phyloP scores from a whole-genome alignment of 2,329 filamentous ascomycete species.

The Decorospora gaudefroyi region DNA sequence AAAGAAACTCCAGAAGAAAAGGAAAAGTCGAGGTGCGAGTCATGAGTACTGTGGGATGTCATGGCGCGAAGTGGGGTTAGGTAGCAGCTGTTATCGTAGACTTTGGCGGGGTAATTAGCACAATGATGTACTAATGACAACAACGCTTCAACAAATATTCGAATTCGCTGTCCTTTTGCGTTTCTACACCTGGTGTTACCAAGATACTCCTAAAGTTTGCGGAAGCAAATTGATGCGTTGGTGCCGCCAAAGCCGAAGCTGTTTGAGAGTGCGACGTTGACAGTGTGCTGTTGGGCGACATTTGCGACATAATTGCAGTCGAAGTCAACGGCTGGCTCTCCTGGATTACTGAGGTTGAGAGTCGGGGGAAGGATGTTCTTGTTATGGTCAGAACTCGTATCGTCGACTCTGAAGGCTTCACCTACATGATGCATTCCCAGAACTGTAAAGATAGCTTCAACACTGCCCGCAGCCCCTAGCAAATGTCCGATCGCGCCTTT shows the following conservation, averaged over 20 bases:
- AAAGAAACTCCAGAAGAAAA: not conserved
- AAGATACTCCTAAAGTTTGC: constrained; percentile 45
- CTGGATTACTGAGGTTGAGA: constrained; percentile 73
- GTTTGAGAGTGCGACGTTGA: constrained; percentile 82
- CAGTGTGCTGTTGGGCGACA: constrained; percentile 67
- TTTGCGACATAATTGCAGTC: constrained; percentile 85
- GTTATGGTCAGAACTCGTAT: constrained; percentile 18
- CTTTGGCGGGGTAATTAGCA: constrained; percentile 23
- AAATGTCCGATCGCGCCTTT: constrained; percentile 93
- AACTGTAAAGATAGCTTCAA: constrained; percentile 86
- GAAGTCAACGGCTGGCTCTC: constrained; percentile 63
- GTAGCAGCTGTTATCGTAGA: constrained; percentile 17
- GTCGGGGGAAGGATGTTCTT: constrained; percentile 84
- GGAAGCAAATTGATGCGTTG: constrained; percentile 86
- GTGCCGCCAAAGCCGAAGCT: constrained; percentile 98
- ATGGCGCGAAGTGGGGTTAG: constrained; percentile 25
- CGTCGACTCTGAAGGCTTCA: constrained; percentile 11
- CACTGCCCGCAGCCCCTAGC: constrained; percentile 84
- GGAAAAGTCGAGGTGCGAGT: not conserved
- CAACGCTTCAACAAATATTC: too few relatives aligned
- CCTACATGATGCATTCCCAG: constrained; percentile 77
- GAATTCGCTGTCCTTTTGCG: not conserved
- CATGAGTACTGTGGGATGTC: constrained; percentile 18
- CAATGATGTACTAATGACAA: constrained; percentile 23
- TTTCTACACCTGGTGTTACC: not conserved